Evolutionary conservation across 2,329 filamentous ascomycete species (phyloP).

Genomic region (Gaeumannomyces sp.): DNA sequence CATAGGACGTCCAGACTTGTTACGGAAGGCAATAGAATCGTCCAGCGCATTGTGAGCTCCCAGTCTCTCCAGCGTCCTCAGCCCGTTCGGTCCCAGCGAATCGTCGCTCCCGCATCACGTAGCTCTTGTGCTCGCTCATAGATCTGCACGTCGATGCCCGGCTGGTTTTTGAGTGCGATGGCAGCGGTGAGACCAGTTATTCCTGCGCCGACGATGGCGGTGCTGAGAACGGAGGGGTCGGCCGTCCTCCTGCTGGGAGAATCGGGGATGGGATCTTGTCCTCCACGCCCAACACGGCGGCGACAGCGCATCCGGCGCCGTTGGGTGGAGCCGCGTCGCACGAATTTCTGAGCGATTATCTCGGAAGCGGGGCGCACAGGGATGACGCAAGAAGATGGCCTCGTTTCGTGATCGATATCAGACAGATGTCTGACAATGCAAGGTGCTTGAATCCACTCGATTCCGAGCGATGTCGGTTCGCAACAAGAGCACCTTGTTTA

Average conservation of each 20-base stretch:
- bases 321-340: background rate
- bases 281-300: too few relatives aligned
- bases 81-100: constrained; percentile 46
- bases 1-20: constrained; percentile 36
- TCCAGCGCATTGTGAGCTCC: constrained; percentile 40
- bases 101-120: constrained; percentile 40
- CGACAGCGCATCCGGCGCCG: too few relatives aligned
- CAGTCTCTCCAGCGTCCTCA: constrained; percentile 43
- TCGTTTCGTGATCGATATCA: background rate
- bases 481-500: too few relatives aligned
- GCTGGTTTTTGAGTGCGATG: constrained; percentile 20
- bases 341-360: background rate
- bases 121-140: constrained; percentile 43
- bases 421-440: background rate
- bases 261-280: too few relatives aligned
- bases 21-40: constrained; percentile 32
- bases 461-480: too few relatives aligned
- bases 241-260: too few relatives aligned
- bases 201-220: constrained; percentile 30
- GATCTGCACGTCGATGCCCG: constrained; percentile 26
- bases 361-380: background rate
- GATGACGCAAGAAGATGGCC: background rate
- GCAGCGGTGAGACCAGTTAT: constrained; percentile 31
- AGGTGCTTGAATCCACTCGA: too few relatives aligned
- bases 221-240: background rate